Conservation (phyloP, 768 basidiomycete species). For the Piloderma croceum region DNA sequence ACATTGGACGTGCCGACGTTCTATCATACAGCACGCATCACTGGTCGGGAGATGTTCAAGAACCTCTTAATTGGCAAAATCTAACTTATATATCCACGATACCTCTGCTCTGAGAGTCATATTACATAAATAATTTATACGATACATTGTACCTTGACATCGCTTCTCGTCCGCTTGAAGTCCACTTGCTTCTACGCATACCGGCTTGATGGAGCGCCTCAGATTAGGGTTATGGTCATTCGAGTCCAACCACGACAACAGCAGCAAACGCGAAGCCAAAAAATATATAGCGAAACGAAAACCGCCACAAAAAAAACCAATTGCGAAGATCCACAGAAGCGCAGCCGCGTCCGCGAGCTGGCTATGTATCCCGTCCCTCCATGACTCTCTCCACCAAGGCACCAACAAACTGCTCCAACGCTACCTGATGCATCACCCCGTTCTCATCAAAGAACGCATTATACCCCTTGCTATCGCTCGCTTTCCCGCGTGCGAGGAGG, state of each 20-base stretch:
- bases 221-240: too few relatives aligned
- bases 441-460: constrained; percentile 76
- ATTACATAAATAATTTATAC: too few relatives aligned
- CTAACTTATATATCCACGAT: too few relatives aligned
- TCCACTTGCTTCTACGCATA: too few relatives aligned
- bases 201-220: too few relatives aligned
- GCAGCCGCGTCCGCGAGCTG: neutral
- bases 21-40: constrained; percentile 55
- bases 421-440: constrained; percentile 71
- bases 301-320: neutral
- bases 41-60: constrained; percentile 56
- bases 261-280: neutral
- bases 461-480: constrained; percentile 51
- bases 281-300: neutral
- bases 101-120: too few relatives aligned
- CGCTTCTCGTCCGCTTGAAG: too few relatives aligned
- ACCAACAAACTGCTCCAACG: constrained; percentile 75
- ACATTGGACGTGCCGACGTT: constrained; percentile 63
- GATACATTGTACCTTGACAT: too few relatives aligned
- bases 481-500: constrained; percentile 65
- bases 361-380: constrained; percentile 55
- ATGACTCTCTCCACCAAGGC: constrained; percentile 66
- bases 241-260: too few relatives aligned
- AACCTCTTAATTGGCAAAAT: constrained; percentile 68
- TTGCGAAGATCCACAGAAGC: neutral